A percentile compares a stretch with the other conserved stretches of the same genome.
Evolutionary conservation across 2,329 filamentous ascomycete species (phyloP).

Genomic region (Colletotrichum euphorbiae): DNA sequence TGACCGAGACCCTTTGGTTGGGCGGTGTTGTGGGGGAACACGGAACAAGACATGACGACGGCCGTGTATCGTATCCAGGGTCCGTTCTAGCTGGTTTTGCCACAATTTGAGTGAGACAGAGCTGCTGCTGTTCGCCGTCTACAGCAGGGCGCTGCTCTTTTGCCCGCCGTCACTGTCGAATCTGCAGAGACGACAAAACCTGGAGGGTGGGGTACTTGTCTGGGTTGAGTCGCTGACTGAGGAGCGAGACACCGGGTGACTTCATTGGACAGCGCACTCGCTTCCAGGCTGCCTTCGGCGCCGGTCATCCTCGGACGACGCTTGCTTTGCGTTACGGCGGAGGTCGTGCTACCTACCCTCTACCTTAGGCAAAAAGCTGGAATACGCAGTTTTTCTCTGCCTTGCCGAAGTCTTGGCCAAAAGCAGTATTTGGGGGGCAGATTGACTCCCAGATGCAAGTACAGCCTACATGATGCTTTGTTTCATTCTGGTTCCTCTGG

Average conservation of each 20-base stretch:
- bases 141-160: no score
- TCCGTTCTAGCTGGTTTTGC: conserved; percentile 4
- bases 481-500: conserved; percentile 38
- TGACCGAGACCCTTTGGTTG: background rate
- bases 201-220: background rate
- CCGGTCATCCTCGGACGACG: conserved; percentile 4
- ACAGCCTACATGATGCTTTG: background rate
- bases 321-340: conserved; percentile 7
- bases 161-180: background rate
- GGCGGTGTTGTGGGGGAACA: background rate
- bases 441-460: background rate
- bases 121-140: conserved; percentile 5
- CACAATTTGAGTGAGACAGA: conserved; percentile 7
- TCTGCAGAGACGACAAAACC: background rate
- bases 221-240: background rate
- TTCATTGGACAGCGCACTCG: conserved; percentile 15
- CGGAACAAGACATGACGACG: conserved; percentile 14
- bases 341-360: background rate
- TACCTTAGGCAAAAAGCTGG: background rate
- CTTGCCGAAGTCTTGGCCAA: background rate
- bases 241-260: background rate
- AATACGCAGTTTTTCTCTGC: background rate
- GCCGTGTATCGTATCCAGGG: conserved; percentile 14
- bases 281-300: background rate
- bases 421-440: background rate